Evolutionary conservation across 2,329 filamentous ascomycete genomes (phyloP).

Genomic region (Aureobasidium sp.): DNA sequence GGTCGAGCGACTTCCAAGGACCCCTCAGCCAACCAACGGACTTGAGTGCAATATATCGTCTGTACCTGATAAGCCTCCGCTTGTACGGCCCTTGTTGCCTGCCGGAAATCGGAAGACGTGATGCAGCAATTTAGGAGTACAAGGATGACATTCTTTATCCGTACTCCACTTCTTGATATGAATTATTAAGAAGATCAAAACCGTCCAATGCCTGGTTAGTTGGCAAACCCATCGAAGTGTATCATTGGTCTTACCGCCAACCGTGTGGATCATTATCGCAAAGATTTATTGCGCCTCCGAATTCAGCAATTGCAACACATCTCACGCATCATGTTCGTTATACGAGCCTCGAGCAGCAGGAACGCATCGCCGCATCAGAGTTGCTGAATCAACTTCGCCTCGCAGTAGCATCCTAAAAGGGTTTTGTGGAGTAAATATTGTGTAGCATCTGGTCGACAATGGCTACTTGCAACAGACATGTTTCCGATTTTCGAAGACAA

Average conservation of each 20-base stretch:
- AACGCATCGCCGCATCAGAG: neutral
- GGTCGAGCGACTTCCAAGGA: constrained; percentile 3
- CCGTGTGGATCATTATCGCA: neutral
- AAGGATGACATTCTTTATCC: neutral
- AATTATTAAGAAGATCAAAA: neutral
- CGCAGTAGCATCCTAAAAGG: too few species aligned
- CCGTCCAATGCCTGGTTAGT: neutral
- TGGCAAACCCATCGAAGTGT: neutral
- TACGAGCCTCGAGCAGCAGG: neutral
- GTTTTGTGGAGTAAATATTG: too few species aligned
- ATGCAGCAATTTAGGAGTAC: constrained; percentile 2
- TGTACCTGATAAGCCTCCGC: constrained; percentile 12
- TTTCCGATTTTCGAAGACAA: neutral
- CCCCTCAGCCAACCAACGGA: constrained; percentile 10
- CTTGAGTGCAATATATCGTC: neutral
- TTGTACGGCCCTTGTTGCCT: constrained; percentile 7
- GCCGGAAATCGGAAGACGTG: neutral
- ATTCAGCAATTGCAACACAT: neutral
- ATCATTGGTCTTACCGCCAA: neutral
- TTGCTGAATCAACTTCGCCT: too few species aligned
- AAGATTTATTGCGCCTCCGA: neutral
- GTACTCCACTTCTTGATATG: neutral
- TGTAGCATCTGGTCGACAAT: too few species aligned
- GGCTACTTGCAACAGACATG: neutral
- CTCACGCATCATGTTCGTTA: neutral